Evolutionary conservation across 192 early-diverging fungal species (phyloP), one percentile per base, ranked within the genome.

Genomic region (Coemansia sp.): DNA sequence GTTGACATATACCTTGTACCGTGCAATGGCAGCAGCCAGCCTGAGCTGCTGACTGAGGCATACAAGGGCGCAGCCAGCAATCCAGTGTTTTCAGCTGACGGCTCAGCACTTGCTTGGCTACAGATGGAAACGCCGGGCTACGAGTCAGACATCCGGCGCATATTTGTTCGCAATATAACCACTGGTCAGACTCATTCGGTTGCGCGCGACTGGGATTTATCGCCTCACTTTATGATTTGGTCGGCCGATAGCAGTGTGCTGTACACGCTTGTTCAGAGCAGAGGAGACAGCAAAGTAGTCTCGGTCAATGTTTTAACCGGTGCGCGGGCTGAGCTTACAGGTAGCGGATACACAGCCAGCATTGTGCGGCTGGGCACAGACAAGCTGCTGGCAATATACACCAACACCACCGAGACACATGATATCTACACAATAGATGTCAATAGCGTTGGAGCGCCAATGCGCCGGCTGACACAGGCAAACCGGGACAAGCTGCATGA

Each of bases 51-150:
- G 24, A 84, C 87, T 0, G 74, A 69, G 8, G 73, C 79, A 14
- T 75, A 71, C 49, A 66, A 82, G 5, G 88, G 87, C 3, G 76
- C 83, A 23, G 83, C 89, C 47, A 67, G 81, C 24, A 47, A 60
- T 18, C 91, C 92, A 9, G 74, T 64, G 24, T 91, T 86, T 60
- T 84, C 87, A 0, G 60, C 81, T 2, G 88, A 88, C 24, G 91
- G 91, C n/a, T 73, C 61, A 18, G 66, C 63, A 23, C 56, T 94
- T 31, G 86, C 88, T 5, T 94, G 89, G 75, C 73, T 94, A 36
- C 89, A 93, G 76, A 92, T 92, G 86, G 73, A 82, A 51, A 83
- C 71, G 42, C 86, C 86, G 3, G 82, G 86, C 17, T 90, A 94
- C 63, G 91, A 94, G 66, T 73, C 92, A 3, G 91, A 91, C 56